phyloP scores from a whole-genome alignment of 73 alveolate species.

The Paramecium sonneborni region DNA sequence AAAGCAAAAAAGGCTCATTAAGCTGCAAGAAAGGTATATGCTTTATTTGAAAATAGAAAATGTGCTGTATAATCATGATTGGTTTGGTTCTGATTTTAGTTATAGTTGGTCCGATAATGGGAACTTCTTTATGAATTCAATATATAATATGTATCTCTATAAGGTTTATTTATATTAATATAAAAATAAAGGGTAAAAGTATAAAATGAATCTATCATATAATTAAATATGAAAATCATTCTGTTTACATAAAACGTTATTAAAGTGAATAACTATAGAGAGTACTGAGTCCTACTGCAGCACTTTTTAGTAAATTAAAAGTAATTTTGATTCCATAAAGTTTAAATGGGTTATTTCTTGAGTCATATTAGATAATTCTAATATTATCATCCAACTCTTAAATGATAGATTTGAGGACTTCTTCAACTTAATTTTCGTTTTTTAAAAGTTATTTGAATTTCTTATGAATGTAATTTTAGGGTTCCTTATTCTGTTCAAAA shows the following conservation, averaged over 20 bases:
- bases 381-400: conserved; percentile 41
- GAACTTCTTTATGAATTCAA: neutral
- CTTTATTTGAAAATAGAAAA: neutral
- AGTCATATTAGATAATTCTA: conserved; percentile 8
- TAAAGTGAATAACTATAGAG: conserved; percentile 18
- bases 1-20: conserved; percentile 37
- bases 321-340: conserved; percentile 27
- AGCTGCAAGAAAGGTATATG: conserved; percentile 47
- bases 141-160: neutral
- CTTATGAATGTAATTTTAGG: conserved; percentile 22
- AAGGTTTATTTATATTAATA: neutral
- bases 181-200: neutral
- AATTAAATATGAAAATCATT: conserved; percentile 15
- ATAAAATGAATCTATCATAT: neutral
- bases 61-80: conserved; percentile 37
- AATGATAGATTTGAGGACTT: neutral
- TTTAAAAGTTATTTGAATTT: neutral
- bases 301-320: conserved; percentile 46
- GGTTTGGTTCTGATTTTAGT: conserved; percentile 24
- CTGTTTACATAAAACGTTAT: neutral
- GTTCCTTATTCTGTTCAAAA: conserved; percentile 3
- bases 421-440: conserved; percentile 27
- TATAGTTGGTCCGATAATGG: conserved; percentile 8
- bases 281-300: conserved; percentile 42
- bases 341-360: conserved; percentile 50